Percentiles rank a stretch among this genome's conserved stretches.
These are phyloP conservation scores for Phytophthora tubulina DNA, from an alignment of 352 stramenopile genomes.

Conservation along the genomic window DNA sequence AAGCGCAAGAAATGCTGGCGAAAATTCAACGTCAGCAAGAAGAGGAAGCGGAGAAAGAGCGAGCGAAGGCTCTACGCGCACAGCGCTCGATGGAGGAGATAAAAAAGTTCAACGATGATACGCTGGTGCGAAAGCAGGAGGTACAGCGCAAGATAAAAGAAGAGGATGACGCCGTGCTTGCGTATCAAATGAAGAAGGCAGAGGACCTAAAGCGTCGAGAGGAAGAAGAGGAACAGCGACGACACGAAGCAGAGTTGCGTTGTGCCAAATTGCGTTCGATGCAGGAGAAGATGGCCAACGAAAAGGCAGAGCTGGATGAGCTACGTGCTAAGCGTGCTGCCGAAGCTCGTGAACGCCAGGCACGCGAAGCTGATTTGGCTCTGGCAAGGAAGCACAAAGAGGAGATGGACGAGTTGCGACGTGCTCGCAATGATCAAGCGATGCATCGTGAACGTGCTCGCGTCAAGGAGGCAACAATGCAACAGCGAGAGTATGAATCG, in stretches of 20 bases:
- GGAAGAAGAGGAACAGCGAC: constrained; percentile 71
- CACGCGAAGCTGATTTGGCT: constrained; percentile 84
- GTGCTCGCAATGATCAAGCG: constrained; percentile 71
- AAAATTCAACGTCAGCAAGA: constrained; percentile 83
- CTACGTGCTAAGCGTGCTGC: constrained; percentile 91
- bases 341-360: constrained; percentile 90
- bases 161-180: constrained; percentile 73
- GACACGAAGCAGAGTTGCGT: constrained; percentile 77
- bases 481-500: constrained; percentile 91
- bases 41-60: constrained; percentile 82
- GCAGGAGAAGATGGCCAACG: constrained; percentile 91
- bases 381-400: constrained; percentile 89
- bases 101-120: constrained; percentile 72
- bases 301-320: constrained; percentile 92
- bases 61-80: constrained; percentile 61
- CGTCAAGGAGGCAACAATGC: constrained; percentile 81
- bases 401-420: constrained; percentile 82
- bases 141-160: constrained; percentile 85
- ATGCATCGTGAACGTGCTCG: constrained; percentile 76
- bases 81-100: constrained; percentile 79
- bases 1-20: constrained; percentile 91
- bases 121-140: constrained; percentile 53
- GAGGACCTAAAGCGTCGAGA: constrained; percentile 71
- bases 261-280: constrained; percentile 79
- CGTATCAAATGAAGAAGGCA: constrained; percentile 80